Percentiles rank a stretch among this genome's conserved stretches.
Conservation (phyloP, 73 alveolate species). For the Urostyla sp. region DNA sequence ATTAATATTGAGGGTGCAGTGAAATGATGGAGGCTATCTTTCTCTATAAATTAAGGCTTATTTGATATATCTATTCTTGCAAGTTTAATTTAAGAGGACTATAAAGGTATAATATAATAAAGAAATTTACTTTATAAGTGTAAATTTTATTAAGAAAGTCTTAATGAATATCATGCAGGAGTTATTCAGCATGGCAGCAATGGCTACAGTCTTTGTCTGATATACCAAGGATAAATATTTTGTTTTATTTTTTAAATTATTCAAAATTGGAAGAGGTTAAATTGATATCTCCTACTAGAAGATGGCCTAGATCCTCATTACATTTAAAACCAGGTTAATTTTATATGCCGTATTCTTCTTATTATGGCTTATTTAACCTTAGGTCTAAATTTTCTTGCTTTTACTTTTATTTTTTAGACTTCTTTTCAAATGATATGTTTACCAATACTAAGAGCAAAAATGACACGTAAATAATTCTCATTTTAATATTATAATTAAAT, state of each 20-base stretch:
- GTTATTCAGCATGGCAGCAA: conserved; percentile 58
- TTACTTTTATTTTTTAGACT: too few relatives aligned
- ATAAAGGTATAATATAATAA: background rate
- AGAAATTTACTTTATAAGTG: background rate
- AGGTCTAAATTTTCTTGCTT: background rate
- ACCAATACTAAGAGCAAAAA: too few relatives aligned
- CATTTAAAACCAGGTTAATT: conserved; percentile 5
- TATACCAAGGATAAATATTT: conserved; percentile 46
- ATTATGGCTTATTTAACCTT: background rate
- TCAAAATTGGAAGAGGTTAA: background rate
- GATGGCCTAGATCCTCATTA: conserved; percentile 28
- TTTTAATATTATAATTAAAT: too few relatives aligned
- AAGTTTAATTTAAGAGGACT: background rate
- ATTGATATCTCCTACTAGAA: conserved; percentile 40
- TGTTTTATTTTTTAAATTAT: conserved; percentile 57
- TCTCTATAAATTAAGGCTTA: conserved; percentile 3
- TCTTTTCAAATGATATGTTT: too few relatives aligned
- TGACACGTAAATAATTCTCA: background rate
- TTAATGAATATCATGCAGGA: background rate
- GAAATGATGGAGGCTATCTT: background rate
- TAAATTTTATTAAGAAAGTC: conserved; percentile 21
- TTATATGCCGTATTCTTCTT: background rate
- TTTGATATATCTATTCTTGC: conserved; percentile 32
- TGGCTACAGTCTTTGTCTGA: conserved; percentile 52
- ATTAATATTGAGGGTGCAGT: conserved; percentile 1